Percentiles rank a stretch among this genome's conserved stretches.
phyloP scores from a whole-genome alignment of 2,329 filamentous ascomycete genomes.

The Hypoxylon sp. region DNA sequence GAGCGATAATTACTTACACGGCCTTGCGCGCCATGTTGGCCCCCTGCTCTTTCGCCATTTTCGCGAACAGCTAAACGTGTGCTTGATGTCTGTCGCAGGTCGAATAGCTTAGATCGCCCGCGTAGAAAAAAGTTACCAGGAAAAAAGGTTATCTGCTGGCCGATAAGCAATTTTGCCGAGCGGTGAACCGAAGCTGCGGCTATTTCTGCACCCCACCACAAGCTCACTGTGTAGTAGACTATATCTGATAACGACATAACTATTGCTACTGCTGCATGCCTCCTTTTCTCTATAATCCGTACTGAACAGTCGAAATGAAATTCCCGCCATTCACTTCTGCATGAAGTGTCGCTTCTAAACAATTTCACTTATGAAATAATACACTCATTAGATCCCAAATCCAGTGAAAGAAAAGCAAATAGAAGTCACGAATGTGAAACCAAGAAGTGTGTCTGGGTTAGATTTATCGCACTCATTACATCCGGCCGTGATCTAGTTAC shows the following conservation, averaged over 20 bases:
- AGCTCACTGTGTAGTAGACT: background rate
- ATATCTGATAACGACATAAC: background rate
- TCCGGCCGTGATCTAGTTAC: background rate
- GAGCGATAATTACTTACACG: conserved; percentile 36
- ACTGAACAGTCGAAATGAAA: no score
- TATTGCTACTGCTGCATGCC: background rate
- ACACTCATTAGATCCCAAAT: no score
- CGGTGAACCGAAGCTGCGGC: conserved; percentile 15
- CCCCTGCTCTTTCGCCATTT: conserved; percentile 9
- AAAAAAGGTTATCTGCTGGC: conserved; percentile 29
- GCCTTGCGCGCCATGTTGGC: conserved; percentile 43
- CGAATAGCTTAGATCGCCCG: background rate
- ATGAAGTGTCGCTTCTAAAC: no score
- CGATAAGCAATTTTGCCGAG: conserved; percentile 31
- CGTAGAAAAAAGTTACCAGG: conserved; percentile 28
- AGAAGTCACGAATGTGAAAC: background rate
- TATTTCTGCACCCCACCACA: conserved; percentile 16
- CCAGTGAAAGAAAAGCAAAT: no score
- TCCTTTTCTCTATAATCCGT: no score
- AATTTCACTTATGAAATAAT: no score
- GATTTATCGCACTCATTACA: conserved; percentile 4
- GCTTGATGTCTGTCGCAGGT: conserved; percentile 1
- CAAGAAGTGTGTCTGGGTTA: conserved; percentile 1
- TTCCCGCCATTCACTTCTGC: no score
- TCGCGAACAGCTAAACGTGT: conserved; percentile 1